Percentiles rank a stretch among this genome's conserved stretches.
These are phyloP conservation scores for Globisporangium paddicum DNA, from an alignment of 352 stramenopile species.

Conservation along the genomic window DNA sequence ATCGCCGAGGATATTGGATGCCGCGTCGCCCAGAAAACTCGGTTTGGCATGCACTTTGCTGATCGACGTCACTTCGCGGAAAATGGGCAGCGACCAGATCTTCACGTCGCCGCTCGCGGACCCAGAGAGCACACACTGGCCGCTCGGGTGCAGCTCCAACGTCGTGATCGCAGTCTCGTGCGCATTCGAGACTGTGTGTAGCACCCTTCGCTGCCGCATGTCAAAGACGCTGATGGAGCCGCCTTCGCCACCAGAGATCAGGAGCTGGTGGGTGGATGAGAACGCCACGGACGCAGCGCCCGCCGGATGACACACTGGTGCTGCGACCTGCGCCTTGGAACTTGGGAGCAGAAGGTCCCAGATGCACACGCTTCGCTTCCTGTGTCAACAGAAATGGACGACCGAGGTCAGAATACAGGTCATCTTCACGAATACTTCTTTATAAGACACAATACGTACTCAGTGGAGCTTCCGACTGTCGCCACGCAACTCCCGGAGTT, in stretches of 20 bases:
- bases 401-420: background rate
- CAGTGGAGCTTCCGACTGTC: conserved; percentile 65
- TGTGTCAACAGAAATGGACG: conserved; percentile 13
- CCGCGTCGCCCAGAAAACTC: conserved; percentile 72
- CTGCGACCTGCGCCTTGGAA: conserved; percentile 66
- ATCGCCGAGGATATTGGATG: conserved; percentile 73
- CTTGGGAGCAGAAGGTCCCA: conserved; percentile 78
- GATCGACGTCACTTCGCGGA: conserved; percentile 69
- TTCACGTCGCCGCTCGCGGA: conserved; percentile 83
- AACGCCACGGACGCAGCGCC: conserved; percentile 74
- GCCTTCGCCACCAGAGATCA: conserved; percentile 78
- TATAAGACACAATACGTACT: conserved; percentile 33
- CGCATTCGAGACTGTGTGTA: conserved; percentile 79
- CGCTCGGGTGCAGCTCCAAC: conserved; percentile 69
- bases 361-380: conserved; percentile 78
- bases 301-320: conserved; percentile 67
- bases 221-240: conserved; percentile 84
- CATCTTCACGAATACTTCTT: background rate
- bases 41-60: conserved; percentile 77
- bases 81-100: conserved; percentile 85
- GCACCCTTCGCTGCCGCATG: conserved; percentile 78
- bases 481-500: conserved; percentile 76
- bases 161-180: conserved; percentile 85
- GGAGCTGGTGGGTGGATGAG: conserved; percentile 70
- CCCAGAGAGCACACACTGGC: conserved; percentile 78